phyloP scores from a whole-genome alignment of 2,329 filamentous ascomycete species.

The Leptographium flavum region DNA sequence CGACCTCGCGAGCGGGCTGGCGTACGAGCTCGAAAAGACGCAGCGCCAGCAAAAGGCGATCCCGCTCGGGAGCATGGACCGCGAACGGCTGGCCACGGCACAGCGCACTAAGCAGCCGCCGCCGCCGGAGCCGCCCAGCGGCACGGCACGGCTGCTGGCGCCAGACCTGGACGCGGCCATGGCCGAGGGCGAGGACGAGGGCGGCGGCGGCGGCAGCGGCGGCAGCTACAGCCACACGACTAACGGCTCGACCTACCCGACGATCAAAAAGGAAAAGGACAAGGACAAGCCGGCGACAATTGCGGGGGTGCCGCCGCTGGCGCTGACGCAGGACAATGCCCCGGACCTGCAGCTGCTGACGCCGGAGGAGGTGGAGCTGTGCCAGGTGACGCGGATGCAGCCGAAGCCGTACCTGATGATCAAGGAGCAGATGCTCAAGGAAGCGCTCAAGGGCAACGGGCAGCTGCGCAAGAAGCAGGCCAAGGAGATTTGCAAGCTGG shows the following conservation, averaged over 20 bases:
- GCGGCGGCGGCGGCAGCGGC: slow-evolving; percentile 3
- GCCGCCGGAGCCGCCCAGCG: slow-evolving; percentile 63
- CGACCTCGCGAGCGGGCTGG: slow-evolving; percentile 74
- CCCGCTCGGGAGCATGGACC: slow-evolving; percentile 71
- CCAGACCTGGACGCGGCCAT: slow-evolving; percentile 42
- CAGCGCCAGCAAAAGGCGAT: slow-evolving; percentile 53
- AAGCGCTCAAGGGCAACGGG: slow-evolving; percentile 80
- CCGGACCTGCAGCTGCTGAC: slow-evolving; percentile 77
- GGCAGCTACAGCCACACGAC: slow-evolving; percentile 13
- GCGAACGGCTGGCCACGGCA: slow-evolving; percentile 57
- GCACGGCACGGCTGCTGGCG: slow-evolving; percentile 62
- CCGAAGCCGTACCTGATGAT: slow-evolving; percentile 93
- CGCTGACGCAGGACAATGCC: slow-evolving; percentile 59
- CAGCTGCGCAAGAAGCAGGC: slow-evolving; percentile 88
- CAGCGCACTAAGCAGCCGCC: slow-evolving; percentile 55
- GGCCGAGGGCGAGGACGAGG: not conserved
- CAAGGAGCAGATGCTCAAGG: slow-evolving; percentile 83
- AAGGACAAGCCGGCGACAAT: slow-evolving; percentile 42
- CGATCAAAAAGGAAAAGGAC: slow-evolving; percentile 34
- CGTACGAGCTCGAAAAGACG: slow-evolving; percentile 83
- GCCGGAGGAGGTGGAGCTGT: slow-evolving; percentile 72
- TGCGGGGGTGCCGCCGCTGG: slow-evolving; percentile 47
- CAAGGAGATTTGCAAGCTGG: slow-evolving; percentile 70
- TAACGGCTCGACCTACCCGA: slow-evolving; percentile 26
- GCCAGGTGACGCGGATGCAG: slow-evolving; percentile 68